Conservation (phyloP, 306 rosid species). For the Sindora glabra region DNA sequence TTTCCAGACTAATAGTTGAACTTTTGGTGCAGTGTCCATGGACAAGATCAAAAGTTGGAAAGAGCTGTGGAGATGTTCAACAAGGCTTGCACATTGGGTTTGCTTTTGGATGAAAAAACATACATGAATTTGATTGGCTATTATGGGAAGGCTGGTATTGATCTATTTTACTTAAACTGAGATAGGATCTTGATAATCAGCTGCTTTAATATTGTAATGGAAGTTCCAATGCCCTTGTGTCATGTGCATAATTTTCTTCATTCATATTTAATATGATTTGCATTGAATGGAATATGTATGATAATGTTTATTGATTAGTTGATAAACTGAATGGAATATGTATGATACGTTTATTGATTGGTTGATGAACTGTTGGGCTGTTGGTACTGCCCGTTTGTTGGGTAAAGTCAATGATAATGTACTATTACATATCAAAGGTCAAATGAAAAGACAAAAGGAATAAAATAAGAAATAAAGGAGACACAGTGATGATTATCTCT, state of each 20-base stretch:
- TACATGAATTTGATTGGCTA: constrained; percentile 74
- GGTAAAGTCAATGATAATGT: too few relatives aligned
- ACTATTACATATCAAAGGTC: too few relatives aligned
- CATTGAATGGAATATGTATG: not conserved
- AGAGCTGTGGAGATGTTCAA: constrained; percentile 71
- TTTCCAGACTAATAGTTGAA: constrained; percentile 8
- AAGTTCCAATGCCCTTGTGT: constrained; percentile 1
- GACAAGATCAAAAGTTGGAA: constrained; percentile 69
- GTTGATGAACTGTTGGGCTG: not conserved
- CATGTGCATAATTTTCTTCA: not conserved
- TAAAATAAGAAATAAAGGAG: too few relatives aligned
- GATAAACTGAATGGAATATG: not conserved
- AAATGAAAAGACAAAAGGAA: too few relatives aligned
- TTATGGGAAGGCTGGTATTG: constrained; percentile 84
- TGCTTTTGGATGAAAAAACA: constrained; percentile 63
- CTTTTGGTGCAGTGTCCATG: constrained; percentile 64
- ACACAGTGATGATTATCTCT: too few relatives aligned
- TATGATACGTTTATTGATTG: not conserved
- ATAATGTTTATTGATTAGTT: not conserved
- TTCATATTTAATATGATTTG: constrained; percentile 2
- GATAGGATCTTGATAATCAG: constrained; percentile 9
- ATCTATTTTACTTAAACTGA: not conserved
- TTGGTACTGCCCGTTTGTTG: not conserved
- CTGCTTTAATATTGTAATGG: constrained; percentile 1
- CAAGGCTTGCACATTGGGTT: constrained; percentile 40